Percentiles rank a stretch among this genome's conserved stretches.
Evolutionary conservation across 176 grass and related monocot genomes (phyloP).

Genomic region (Ensete ventricosum): DNA sequence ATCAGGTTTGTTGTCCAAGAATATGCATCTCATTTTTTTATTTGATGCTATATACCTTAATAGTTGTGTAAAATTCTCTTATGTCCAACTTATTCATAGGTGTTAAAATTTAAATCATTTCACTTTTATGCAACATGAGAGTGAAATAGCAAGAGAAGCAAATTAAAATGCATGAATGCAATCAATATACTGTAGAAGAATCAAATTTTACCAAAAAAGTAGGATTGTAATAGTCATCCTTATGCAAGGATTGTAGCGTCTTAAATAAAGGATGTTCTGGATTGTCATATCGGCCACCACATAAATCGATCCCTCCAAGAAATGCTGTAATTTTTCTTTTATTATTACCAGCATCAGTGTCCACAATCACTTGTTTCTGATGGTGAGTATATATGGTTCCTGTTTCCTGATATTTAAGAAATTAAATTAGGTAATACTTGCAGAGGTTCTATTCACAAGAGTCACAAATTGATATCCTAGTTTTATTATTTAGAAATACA

Average conservation of each 20-base stretch:
- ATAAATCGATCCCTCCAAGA: constrained; percentile 91
- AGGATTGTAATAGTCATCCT: constrained; percentile 86
- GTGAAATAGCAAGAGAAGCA: background rate
- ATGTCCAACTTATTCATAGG: background rate
- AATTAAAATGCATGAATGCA: background rate
- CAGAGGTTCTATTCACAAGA: background rate
- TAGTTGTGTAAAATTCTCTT: too few species aligned
- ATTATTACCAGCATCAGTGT: constrained; percentile 74
- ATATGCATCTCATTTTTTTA: too few species aligned
- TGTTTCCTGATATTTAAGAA: constrained; percentile 57
- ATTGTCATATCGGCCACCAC: constrained; percentile 83
- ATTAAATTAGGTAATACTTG: background rate
- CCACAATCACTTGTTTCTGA: constrained; percentile 94
- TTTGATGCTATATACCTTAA: too few species aligned
- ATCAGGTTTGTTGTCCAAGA: too few species aligned
- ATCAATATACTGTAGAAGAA: background rate
- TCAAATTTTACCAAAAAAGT: constrained; percentile 53
- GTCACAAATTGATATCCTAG: background rate
- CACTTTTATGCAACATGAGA: background rate
- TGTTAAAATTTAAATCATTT: background rate
- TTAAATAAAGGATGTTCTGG: constrained; percentile 72
- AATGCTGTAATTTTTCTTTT: constrained; percentile 92
- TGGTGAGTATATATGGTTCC: constrained; percentile 96
- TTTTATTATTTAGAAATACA: background rate
- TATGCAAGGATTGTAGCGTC: constrained; percentile 71